Base-by-base conservation (phyloP, 148 eudicot genomes). In the Cornus controversa region DNA sequence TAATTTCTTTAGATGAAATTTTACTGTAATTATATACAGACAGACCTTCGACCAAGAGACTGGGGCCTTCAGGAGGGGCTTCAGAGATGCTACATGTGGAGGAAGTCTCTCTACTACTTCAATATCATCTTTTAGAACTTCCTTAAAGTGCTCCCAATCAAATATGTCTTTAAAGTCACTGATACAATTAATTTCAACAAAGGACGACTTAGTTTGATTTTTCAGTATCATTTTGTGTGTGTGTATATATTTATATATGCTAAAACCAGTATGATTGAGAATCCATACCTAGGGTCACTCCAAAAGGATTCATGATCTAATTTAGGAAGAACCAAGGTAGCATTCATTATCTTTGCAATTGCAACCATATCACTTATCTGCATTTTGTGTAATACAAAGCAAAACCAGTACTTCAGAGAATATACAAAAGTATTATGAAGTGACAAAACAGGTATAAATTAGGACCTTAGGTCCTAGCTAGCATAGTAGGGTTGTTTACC, bases 291-390 rank as follows among this genome's bases (percentile, higher is more conserved):
- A 5, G 86, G 86, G 29, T 86, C 91, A 26, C 85, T 85, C 89
- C 91, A 89, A 73, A 86, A 89, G 14, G 91, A 89, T n/a, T 81
- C 71, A 40, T 86, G 88, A 77, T 89, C 91, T 26, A 89, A 71
- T 23, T 88, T 77, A 58, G 90, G 90, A 77, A 89, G 88, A 77
- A 89, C 90, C 27, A 89, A 76, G 54, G 89, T 80, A 5, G 91
- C 90, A 69, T 86, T 83, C 91, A 89, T 84, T 16, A 89, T 74
- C 25, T 78, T 81, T 63, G 90, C 87, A 8, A 80, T 63, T 0
- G 91, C 89, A 10, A 89, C 90, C 91, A 89, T 89, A 40, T 89
- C 90, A 67, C 91, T 85, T 64, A 89, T 86, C 91, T 89, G n/a
- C n/a, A n/a, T n/a, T n/a, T n/a, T n/a, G n/a, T n/a, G 83, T 57